These are phyloP conservation scores for Hirschfeldia incana DNA, from an alignment of 345 rosid genomes.

Conservation along the genomic window DNA sequence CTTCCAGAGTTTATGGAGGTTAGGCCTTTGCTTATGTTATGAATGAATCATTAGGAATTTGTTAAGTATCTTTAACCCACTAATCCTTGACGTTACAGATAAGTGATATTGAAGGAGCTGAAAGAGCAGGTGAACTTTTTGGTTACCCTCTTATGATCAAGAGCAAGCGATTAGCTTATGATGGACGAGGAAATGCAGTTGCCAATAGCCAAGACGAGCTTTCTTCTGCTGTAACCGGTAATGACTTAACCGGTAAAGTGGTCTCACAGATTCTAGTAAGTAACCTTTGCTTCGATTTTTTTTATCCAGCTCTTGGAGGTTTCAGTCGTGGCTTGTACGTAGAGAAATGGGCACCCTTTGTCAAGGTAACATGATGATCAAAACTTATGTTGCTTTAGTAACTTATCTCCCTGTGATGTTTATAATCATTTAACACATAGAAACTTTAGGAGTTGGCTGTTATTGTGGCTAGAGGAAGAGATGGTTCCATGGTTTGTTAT, in stretches of 20 bases:
- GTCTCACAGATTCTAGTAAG: neutral
- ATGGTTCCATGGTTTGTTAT: slow-evolving; percentile 77
- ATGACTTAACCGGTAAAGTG: neutral
- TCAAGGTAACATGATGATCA: slow-evolving; percentile 53
- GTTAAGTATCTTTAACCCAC: neutral
- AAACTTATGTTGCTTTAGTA: neutral
- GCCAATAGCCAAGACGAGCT: slow-evolving; percentile 74
- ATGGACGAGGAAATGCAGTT: slow-evolving; percentile 99
- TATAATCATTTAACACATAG: neutral
- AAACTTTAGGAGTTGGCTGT: slow-evolving; percentile 77
- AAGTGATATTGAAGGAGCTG: slow-evolving; percentile 68
- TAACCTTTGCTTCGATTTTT: slow-evolving; percentile 3
- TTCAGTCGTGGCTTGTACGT: slow-evolving; percentile 68
- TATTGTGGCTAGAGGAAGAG: slow-evolving; percentile 93
- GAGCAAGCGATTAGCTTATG: slow-evolving; percentile 91
- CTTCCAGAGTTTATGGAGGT: slow-evolving; percentile 97
- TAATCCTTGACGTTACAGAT: slow-evolving; percentile 53
- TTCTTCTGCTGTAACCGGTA: slow-evolving; percentile 75
- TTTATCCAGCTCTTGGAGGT: slow-evolving; percentile 84
- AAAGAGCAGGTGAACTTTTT: slow-evolving; percentile 68
- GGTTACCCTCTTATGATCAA: slow-evolving; percentile 94
- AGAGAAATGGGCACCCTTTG: slow-evolving; percentile 93
- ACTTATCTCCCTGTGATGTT: neutral
- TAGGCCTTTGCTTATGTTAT: slow-evolving; percentile 20
- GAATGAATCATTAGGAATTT: neutral